Base-by-base conservation (phyloP, 2,329 filamentous ascomycete species). In the Capronia americana region DNA sequence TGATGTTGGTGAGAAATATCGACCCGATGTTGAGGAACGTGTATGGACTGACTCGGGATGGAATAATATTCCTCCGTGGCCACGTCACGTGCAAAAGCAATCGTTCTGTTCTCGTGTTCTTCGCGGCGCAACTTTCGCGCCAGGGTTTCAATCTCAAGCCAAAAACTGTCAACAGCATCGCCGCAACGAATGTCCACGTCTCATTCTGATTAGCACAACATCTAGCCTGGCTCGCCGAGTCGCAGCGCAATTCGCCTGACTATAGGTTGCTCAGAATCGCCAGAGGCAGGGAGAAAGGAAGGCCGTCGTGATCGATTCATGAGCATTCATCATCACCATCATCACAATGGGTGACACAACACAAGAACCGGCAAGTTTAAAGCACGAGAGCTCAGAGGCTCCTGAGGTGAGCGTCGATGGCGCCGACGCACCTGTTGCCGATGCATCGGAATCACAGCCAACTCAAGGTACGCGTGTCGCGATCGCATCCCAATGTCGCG, bases 381-480 rank as follows among this genome's bases (percentile, higher is more conserved):
- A 69, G 60, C 66, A 69, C 6, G 66, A 69, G 61, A 20, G 55
- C 56, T 66, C 66, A 23, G 66, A 69, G 34, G 44, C 53, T 23
- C 32, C 57, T 34, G 63, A 48, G 11, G 23, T 66, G n/a, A 32
- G 38, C 23, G 63, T 38, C 26, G 48, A 58, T 24, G 53, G 4
- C 24, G 46, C 30, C n/a, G 60, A 61, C 20, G 63, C 38, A 7
- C 55, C 63, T 46, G 54, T 28, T 12, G 63, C 55, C 14, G 24
- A 53, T 23, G 66, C 62, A 4, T 8, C 64, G 8, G 54, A 62
- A 30, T 44, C 56, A 26, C 51, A 54, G 26, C 24, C 53, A 8
- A n/a, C 57, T 61, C 54, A 65, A 67, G 67, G 67, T 69, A 66
- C 61, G 67, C 64, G 61, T 34, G 12, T 44, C 51, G 24, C n/a